Conservation (phyloP, 1,284 basidiomycete genomes). For the Austroboletus niveus region DNA sequence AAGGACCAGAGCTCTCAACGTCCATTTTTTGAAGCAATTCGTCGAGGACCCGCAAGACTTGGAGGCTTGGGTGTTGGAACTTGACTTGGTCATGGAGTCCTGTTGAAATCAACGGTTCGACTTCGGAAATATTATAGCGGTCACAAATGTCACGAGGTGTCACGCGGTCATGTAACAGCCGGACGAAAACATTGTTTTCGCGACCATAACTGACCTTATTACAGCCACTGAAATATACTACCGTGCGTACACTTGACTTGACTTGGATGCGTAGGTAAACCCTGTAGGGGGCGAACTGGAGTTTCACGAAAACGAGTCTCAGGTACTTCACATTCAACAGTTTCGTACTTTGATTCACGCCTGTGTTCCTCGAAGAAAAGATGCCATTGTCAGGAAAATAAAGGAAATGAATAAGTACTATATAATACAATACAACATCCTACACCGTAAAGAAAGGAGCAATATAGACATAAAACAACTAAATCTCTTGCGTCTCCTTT, state of each 20-base stretch:
- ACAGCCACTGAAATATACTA: no score
- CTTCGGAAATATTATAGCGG: background rate
- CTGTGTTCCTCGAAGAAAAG: background rate
- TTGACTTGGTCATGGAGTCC: conserved; percentile 18
- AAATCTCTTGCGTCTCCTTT: conserved; percentile 28
- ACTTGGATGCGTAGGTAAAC: no score
- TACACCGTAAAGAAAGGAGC: conserved; percentile 25
- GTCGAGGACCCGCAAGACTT: background rate
- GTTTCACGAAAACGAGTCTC: no score
- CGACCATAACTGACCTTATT: no score
- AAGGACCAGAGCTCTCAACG: conserved; percentile 40
- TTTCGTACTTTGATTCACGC: no score
- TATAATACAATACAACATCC: conserved; percentile 29
- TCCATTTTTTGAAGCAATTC: conserved; percentile 43
- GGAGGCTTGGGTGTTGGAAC: background rate
- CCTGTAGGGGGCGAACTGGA: no score
- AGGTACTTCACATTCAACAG: no score
- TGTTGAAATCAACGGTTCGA: background rate
- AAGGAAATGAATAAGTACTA: conserved; percentile 30
- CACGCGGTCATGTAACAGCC: no score
- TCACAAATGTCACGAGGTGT: background rate
- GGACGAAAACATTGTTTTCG: no score
- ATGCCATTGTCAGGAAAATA: background rate
- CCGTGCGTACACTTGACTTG: no score
- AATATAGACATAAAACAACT: conserved; percentile 18